Conservation (phyloP, 352 stramenopile genomes). For the Phytophthora syringae region DNA sequence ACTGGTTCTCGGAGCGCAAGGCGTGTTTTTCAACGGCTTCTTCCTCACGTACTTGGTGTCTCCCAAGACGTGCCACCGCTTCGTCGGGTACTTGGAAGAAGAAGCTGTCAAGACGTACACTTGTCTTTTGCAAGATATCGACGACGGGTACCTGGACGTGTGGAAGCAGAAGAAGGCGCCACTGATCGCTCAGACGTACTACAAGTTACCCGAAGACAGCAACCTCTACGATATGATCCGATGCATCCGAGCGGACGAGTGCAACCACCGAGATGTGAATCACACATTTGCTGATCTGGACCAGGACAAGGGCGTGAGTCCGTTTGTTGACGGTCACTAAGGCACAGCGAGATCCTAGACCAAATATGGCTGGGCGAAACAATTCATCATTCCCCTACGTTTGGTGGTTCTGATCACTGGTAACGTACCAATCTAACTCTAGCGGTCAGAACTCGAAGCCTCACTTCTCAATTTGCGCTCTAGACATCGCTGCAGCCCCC, state of each 20-base stretch:
- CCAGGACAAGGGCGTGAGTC: constrained; percentile 59
- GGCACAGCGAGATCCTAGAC: no score
- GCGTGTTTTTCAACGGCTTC: constrained; percentile 90
- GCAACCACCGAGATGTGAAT: constrained; percentile 90
- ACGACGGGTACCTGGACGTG: constrained; percentile 68
- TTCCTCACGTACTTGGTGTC: constrained; percentile 88
- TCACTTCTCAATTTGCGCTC: constrained; percentile 13
- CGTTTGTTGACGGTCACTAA: constrained; percentile 33
- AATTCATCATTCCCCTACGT: no score
- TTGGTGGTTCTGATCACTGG: no score
- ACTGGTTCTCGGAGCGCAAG: constrained; percentile 83
- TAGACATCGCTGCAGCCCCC: background rate
- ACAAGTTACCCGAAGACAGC: constrained; percentile 74
- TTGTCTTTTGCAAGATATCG: constrained; percentile 88
- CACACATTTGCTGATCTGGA: constrained; percentile 75
- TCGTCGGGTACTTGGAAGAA: constrained; percentile 94
- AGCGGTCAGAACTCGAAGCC: constrained; percentile 8
- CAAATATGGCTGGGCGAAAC: no score
- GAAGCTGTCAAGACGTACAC: constrained; percentile 93
- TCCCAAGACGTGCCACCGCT: constrained; percentile 88
- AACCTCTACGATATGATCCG: constrained; percentile 86
- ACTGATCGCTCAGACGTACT: constrained; percentile 86
- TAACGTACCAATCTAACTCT: background rate
- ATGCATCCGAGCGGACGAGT: constrained; percentile 87
- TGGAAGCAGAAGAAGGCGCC: constrained; percentile 75